Percentiles rank a stretch among this genome's conserved stretches.
These are phyloP conservation scores for Cantharellus anzutake DNA, from an alignment of 768 basidiomycete species.

Conservation along the genomic window DNA sequence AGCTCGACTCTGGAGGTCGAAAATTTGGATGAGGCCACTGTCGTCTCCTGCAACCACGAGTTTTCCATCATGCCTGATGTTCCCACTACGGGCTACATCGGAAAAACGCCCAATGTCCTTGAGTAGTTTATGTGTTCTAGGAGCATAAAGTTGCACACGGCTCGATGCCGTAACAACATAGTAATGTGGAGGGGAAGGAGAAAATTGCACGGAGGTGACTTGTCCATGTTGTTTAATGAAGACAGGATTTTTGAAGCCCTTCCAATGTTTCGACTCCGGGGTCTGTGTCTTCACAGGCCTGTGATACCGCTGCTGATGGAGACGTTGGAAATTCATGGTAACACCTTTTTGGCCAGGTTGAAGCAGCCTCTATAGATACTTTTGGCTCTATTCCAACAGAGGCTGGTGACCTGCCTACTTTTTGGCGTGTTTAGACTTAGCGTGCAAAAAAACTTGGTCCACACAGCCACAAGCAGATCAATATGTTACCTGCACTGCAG, in stretches of 20 bases:
- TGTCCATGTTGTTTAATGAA: constrained; percentile 97
- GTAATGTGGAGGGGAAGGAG: constrained; percentile 68
- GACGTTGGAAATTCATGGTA: constrained; percentile 64
- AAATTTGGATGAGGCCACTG: constrained; percentile 73
- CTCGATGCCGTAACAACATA: constrained; percentile 94
- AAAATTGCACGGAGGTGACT: constrained; percentile 86
- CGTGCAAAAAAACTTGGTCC: too few relatives aligned
- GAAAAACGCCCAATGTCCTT: constrained; percentile 97
- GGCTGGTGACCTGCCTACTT: too few relatives aligned
- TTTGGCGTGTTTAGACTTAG: too few relatives aligned
- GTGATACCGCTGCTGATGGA: constrained; percentile 39
- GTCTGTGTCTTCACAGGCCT: constrained; percentile 43
- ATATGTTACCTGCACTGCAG: too few relatives aligned
- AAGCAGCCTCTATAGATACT: too few relatives aligned
- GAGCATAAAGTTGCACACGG: constrained; percentile 86
- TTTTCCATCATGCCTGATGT: constrained; percentile 84
- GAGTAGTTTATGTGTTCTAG: constrained; percentile 86
- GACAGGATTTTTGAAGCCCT: constrained; percentile 72
- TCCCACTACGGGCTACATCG: constrained; percentile 79
- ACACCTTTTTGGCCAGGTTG: too few relatives aligned
- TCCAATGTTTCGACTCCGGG: constrained; percentile 69
- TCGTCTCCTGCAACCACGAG: constrained; percentile 92
- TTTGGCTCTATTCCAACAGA: too few relatives aligned
- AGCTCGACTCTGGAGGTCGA: constrained; percentile 84
- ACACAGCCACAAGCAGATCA: too few relatives aligned